Conservation (phyloP, 2,329 filamentous ascomycete species). For the Aspergillus ochraceus region DNA sequence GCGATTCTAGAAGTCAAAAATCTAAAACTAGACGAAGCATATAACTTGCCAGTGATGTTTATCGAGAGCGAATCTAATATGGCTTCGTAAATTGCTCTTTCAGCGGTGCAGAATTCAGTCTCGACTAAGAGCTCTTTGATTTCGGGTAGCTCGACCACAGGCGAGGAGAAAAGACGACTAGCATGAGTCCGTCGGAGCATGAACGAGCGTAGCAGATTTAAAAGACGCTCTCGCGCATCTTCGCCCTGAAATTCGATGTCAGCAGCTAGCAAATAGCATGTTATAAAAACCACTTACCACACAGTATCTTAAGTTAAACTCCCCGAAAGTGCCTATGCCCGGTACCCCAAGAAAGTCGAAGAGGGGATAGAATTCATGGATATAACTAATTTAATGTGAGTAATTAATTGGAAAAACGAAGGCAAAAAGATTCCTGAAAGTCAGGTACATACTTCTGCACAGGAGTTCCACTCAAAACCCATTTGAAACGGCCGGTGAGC, state of each 20-base stretch:
- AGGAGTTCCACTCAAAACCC: constrained; percentile 42
- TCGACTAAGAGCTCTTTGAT: constrained; percentile 45
- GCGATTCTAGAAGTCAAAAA: no score
- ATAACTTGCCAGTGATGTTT: constrained; percentile 22
- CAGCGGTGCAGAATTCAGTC: constrained; percentile 53
- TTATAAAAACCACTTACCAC: constrained; percentile 12
- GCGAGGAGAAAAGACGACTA: constrained; percentile 53
- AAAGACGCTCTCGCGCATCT: constrained; percentile 21
- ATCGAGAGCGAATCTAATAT: constrained; percentile 46
- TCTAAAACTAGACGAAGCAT: no score
- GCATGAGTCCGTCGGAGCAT: constrained; percentile 59
- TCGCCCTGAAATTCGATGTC: constrained; percentile 8
- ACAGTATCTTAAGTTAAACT: constrained; percentile 29
- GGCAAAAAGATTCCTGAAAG: not conserved
- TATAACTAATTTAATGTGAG: constrained; percentile 18
- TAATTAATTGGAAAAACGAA: no score
- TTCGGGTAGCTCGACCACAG: constrained; percentile 55
- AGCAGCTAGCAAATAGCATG: not conserved
- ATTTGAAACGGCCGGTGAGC: constrained; percentile 37
- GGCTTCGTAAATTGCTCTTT: constrained; percentile 55
- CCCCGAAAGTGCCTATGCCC: constrained; percentile 21
- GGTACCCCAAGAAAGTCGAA: constrained; percentile 39
- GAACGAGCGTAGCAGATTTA: constrained; percentile 36
- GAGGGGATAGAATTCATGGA: constrained; percentile 41
- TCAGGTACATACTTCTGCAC: constrained; percentile 33